Evolutionary conservation across 2,329 filamentous ascomycete genomes (phyloP).

Genomic region (Trichoderma gracile): DNA sequence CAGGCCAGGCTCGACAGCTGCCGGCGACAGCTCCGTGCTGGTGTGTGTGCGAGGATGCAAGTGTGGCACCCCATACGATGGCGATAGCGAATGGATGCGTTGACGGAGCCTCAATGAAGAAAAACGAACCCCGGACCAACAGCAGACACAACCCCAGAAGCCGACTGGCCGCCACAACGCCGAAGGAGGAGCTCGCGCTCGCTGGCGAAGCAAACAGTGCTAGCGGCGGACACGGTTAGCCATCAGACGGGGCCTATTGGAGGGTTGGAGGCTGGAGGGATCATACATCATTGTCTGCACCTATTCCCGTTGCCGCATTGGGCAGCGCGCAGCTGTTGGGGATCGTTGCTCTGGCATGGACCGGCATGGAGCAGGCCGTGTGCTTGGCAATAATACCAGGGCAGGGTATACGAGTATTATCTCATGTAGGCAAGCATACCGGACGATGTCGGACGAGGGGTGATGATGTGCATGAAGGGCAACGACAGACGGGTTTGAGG

Average conservation of each 20-base stretch:
- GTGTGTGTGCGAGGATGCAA: neutral
- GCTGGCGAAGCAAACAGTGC: neutral
- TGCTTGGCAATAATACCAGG: neutral
- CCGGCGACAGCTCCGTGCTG: neutral
- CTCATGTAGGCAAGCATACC: neutral
- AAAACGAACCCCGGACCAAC: slow-evolving; percentile 6
- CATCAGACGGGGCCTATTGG: neutral
- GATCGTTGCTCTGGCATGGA: neutral
- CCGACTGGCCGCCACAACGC: neutral
- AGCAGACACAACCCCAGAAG: neutral
- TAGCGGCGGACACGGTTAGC: slow-evolving; percentile 3
- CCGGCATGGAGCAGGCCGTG: neutral
- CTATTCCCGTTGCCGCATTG: neutral
- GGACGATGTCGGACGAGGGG: neutral
- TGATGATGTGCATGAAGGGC: neutral
- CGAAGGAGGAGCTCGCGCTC: neutral
- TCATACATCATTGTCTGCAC: neutral
- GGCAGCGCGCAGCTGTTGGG: neutral
- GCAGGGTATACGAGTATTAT: too few species aligned
- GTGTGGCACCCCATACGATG: neutral
- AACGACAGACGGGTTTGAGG: neutral
- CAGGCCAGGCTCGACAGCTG: too few species aligned
- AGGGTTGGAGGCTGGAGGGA: neutral
- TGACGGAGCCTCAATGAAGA: neutral
- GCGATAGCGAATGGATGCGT: neutral